A percentile compares a stretch with the other conserved stretches of the same genome.
These are phyloP conservation scores for Gyromitra esculenta DNA, from an alignment of 2,329 filamentous ascomycete species.

Conservation along the genomic window DNA sequence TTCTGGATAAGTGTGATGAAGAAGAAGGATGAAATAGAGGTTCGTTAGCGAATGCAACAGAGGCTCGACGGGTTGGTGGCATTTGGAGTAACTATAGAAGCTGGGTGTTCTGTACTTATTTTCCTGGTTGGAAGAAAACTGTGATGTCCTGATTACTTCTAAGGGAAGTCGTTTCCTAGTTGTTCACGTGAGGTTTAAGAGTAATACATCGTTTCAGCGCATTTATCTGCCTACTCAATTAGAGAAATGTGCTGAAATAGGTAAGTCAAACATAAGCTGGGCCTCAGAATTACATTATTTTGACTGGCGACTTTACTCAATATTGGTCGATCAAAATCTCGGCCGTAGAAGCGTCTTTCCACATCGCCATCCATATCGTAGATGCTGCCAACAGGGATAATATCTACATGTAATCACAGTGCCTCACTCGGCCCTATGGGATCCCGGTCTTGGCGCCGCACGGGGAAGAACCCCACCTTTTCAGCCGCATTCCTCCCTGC, in stretches of 20 bases:
- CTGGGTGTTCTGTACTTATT: neutral
- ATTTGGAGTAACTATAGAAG: neutral
- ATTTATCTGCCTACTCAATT: no score
- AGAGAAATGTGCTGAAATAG: no score
- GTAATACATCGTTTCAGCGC: neutral
- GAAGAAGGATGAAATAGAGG: slow-evolving; percentile 6
- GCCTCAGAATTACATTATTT: neutral
- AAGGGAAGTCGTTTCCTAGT: neutral
- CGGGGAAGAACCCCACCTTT: slow-evolving; percentile 41
- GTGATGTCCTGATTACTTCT: neutral
- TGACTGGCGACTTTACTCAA: neutral
- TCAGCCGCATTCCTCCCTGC: slow-evolving; percentile 46
- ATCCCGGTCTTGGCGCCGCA: slow-evolving; percentile 28
- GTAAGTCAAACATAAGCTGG: neutral
- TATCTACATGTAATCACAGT: neutral
- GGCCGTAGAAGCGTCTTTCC: neutral
- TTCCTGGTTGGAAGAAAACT: neutral
- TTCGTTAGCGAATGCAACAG: slow-evolving; percentile 36
- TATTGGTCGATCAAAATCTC: neutral
- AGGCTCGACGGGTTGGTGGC: slow-evolving; percentile 34
- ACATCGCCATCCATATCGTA: neutral
- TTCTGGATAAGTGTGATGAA: slow-evolving; percentile 6
- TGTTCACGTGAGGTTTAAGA: neutral
- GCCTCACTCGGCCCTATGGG: slow-evolving; percentile 22
- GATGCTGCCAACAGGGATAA: neutral